Conservation (phyloP, 805 yeast species). For the Peterozyma toletana region DNA sequence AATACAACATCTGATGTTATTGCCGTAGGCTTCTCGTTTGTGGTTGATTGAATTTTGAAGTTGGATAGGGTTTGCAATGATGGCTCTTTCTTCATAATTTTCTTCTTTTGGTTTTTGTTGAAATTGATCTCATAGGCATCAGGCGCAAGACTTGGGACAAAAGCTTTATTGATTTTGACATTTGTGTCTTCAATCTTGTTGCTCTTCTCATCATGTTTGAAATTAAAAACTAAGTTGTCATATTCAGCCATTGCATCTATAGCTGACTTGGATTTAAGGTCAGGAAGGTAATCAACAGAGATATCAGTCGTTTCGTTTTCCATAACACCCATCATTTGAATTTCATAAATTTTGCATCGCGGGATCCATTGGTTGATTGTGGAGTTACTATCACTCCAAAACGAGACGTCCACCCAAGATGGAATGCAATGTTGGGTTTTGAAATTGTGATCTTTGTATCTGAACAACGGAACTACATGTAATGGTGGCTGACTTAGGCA, state of each 20-base stretch:
- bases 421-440: constrained; percentile 73
- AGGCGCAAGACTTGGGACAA: neutral
- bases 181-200: too few species aligned
- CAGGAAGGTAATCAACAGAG: constrained; percentile 51
- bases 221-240: constrained; percentile 49
- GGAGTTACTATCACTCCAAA: constrained; percentile 60
- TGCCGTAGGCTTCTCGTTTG: constrained; percentile 15
- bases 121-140: neutral
- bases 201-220: neutral
- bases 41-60: neutral
- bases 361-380: constrained; percentile 75
- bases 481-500: constrained; percentile 88
- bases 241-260: constrained; percentile 60
- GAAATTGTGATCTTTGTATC: constrained; percentile 51
- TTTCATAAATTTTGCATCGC: constrained; percentile 84
- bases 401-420: constrained; percentile 91
- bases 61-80: neutral
- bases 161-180: too few species aligned
- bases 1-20: constrained; percentile 22
- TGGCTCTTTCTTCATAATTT: neutral
- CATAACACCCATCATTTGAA: constrained; percentile 98
- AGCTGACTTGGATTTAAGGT: constrained; percentile 28
- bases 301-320: constrained; percentile 78
- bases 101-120: neutral
- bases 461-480: constrained; percentile 83